phyloP scores from a whole-genome alignment of 331 rosid species.

The Arachis monticola region DNA sequence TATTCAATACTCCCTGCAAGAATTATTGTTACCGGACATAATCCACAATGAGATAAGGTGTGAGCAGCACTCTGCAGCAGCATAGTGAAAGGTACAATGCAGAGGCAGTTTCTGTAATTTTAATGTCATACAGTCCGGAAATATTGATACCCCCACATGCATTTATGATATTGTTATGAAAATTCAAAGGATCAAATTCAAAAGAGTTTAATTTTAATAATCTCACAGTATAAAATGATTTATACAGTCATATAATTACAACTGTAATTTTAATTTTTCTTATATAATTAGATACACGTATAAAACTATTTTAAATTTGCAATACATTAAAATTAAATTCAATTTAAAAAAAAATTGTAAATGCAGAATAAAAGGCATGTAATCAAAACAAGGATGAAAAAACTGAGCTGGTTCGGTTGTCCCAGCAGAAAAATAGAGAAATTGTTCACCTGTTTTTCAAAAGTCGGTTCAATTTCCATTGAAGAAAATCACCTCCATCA shows the following conservation, averaged over 20 bases:
- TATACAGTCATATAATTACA: too few relatives aligned
- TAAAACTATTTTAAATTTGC: too few relatives aligned
- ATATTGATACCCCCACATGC: conserved; percentile 41
- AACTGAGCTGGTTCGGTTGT: not conserved
- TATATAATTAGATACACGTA: too few relatives aligned
- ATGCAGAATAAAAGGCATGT: not conserved
- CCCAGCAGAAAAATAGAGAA: not conserved
- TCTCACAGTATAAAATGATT: too few relatives aligned
- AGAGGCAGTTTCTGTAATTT: conserved; percentile 28
- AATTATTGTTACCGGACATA: conserved; percentile 29
- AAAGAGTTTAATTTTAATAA: too few relatives aligned
- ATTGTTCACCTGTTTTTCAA: conserved; percentile 21
- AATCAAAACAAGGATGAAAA: conserved; percentile 3
- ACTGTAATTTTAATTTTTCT: too few relatives aligned
- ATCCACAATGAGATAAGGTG: conserved; percentile 29
- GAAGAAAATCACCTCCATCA: conserved; percentile 10
- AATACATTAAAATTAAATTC: too few relatives aligned
- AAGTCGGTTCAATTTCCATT: not conserved
- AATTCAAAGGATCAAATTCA: conserved; percentile 11
- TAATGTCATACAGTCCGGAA: conserved; percentile 36
- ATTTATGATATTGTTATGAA: conserved; percentile 31
- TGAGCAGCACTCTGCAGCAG: not conserved
- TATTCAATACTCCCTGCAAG: conserved; percentile 31
- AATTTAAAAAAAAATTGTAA: not conserved
- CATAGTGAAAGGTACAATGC: conserved; percentile 9